Conservation (phyloP, 305 asterid species). For the Striga hermonthica region DNA sequence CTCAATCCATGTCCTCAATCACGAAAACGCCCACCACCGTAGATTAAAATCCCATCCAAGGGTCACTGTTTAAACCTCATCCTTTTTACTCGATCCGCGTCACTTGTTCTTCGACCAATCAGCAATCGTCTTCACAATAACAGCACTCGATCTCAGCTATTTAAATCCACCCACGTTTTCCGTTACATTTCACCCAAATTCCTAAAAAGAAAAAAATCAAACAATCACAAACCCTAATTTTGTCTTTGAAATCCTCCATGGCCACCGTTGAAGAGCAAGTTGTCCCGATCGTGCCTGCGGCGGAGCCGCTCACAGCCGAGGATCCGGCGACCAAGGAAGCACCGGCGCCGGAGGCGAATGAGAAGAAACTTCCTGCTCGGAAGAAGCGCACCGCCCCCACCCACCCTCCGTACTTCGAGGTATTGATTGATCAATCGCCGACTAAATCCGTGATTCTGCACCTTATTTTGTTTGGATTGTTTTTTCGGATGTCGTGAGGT, state of each 20-base stretch:
- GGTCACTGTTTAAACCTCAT: slow-evolving; percentile 56
- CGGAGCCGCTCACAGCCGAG: slow-evolving; percentile 28
- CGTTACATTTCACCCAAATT: slow-evolving; percentile 24
- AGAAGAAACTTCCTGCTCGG: slow-evolving; percentile 53
- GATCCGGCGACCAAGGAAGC: slow-evolving; percentile 36
- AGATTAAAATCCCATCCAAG: slow-evolving; percentile 49
- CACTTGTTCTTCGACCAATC: slow-evolving; percentile 50
- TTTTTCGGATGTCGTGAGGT: not conserved
- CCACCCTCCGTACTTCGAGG: slow-evolving; percentile 92
- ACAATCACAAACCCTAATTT: slow-evolving; percentile 25
- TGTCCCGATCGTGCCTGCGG: slow-evolving; percentile 32
- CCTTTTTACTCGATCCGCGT: slow-evolving; percentile 54
- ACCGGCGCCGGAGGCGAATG: slow-evolving; percentile 34
- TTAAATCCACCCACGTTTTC: slow-evolving; percentile 38
- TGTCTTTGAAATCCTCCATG: slow-evolving; percentile 26
- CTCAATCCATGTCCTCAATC: slow-evolving; percentile 38
- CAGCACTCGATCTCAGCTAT: slow-evolving; percentile 36
- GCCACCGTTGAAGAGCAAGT: slow-evolving; percentile 53
- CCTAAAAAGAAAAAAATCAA: slow-evolving; percentile 8
- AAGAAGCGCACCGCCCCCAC: slow-evolving; percentile 49
- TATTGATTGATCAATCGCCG: slow-evolving; percentile 15
- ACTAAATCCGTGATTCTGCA: too few relatives aligned
- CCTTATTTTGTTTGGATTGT: not conserved
- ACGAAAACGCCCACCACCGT: slow-evolving; percentile 40
- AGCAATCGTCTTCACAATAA: slow-evolving; percentile 32